Evolutionary conservation across 345 rosid species (phyloP).

Genomic region (Ailanthus altissimus): DNA sequence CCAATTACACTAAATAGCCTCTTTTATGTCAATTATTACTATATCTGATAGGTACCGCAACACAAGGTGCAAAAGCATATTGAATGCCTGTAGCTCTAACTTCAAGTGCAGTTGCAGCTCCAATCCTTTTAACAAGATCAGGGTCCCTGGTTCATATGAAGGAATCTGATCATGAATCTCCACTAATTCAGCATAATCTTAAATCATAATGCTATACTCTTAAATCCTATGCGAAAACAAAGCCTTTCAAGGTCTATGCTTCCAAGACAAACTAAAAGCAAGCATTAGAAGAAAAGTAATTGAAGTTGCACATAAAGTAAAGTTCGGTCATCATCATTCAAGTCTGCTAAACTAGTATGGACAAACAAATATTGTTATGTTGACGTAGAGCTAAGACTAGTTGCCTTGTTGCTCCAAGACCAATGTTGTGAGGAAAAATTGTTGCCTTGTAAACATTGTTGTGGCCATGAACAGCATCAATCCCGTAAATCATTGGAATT

Average conservation of each 20-base stretch:
- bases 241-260: too few relatives aligned
- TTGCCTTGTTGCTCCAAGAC: constrained; percentile 83
- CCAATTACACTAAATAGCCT: not conserved
- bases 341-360: not conserved
- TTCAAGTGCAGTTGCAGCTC: constrained; percentile 93
- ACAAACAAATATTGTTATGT: not conserved
- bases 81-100: constrained; percentile 82
- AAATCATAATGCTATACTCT: too few relatives aligned
- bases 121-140: constrained; percentile 70
- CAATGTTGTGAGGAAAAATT: constrained; percentile 83
- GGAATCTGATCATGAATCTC: not conserved
- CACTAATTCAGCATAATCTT: too few relatives aligned
- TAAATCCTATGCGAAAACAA: too few relatives aligned
- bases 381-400: not conserved
- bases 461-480: constrained; percentile 90
- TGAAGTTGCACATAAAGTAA: not conserved
- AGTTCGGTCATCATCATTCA: not conserved
- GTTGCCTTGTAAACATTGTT: constrained; percentile 82
- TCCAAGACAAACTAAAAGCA: too few relatives aligned
- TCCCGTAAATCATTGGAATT: constrained; percentile 81
- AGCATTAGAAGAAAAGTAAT: not conserved
- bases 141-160: constrained; percentile 58
- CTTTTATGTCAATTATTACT: not conserved
- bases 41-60: constrained; percentile 54
- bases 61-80: constrained; percentile 82